These are phyloP conservation scores for Penicillium hordei DNA, from an alignment of 2,329 filamentous ascomycete genomes.

Conservation along the genomic window DNA sequence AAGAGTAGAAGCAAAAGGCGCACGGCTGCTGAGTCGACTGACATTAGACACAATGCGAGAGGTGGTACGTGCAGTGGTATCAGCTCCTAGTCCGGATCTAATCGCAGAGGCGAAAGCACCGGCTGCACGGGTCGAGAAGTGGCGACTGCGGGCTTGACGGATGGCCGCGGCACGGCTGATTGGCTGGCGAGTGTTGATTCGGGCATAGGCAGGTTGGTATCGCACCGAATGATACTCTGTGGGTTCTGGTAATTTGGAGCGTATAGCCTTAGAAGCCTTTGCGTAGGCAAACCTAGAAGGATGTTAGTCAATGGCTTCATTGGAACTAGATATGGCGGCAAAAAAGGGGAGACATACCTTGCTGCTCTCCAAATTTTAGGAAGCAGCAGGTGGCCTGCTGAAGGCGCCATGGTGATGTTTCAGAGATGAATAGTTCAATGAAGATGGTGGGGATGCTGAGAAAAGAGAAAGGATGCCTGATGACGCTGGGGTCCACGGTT, in stretches of 20 bases:
- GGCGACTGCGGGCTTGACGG: conserved; percentile 63
- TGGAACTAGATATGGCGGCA: neutral
- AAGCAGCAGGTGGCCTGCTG: conserved; percentile 51
- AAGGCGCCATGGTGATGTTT: conserved; percentile 46
- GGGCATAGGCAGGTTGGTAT: conserved; percentile 61
- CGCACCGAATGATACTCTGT: conserved; percentile 45
- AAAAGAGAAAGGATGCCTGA: conserved; percentile 29
- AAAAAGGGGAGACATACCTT: conserved; percentile 38
- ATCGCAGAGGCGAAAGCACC: conserved; percentile 54
- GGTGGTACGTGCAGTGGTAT: conserved; percentile 55
- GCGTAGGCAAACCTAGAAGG: conserved; percentile 47
- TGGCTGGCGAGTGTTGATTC: conserved; percentile 56
- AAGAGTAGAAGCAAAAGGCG: conserved; percentile 84
- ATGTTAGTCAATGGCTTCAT: conserved; percentile 27
- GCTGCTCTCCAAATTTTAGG: conserved; percentile 51
- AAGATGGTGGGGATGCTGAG: conserved; percentile 16
- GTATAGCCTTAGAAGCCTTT: conserved; percentile 47
- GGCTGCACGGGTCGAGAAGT: conserved; percentile 58
- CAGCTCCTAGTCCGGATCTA: conserved; percentile 43
- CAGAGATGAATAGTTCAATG: conserved; percentile 11
- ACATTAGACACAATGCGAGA: conserved; percentile 59
- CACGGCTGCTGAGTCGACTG: conserved; percentile 66
- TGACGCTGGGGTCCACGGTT: conserved; percentile 17
- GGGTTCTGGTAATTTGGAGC: conserved; percentile 44
- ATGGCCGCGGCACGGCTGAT: conserved; percentile 62